Conservation (phyloP, 768 basidiomycete genomes). For the Epithele typhae region DNA sequence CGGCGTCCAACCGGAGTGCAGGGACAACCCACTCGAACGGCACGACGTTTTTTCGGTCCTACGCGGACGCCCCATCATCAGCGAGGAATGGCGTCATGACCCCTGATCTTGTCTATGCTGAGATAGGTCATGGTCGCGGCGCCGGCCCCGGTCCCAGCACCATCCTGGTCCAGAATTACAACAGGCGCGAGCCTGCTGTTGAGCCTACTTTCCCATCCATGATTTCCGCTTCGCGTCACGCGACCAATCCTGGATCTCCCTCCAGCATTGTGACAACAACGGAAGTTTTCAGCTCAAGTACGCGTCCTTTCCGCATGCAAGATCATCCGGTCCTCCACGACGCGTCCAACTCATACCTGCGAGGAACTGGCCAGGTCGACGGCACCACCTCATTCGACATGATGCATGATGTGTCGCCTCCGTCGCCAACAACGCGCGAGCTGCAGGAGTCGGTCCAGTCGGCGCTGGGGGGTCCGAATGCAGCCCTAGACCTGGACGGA, state of each 20-base stretch:
- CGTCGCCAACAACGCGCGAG: conserved; percentile 34
- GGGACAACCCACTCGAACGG: conserved; percentile 52
- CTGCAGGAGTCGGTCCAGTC: conserved; percentile 38
- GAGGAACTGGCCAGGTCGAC: conserved; percentile 7
- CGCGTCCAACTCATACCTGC: conserved; percentile 20
- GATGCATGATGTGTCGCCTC: conserved; percentile 14
- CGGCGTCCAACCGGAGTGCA: conserved; percentile 50
- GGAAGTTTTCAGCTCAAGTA: conserved; percentile 7
- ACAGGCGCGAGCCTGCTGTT: conserved; percentile 1
- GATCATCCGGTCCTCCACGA: conserved; percentile 18
- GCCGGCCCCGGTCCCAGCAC: conserved; percentile 24
- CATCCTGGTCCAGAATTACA: conserved; percentile 8
- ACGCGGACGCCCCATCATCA: conserved; percentile 39
- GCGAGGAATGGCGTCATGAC: conserved; percentile 50
- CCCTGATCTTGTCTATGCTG: conserved; percentile 71
- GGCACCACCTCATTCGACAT: conserved; percentile 9
- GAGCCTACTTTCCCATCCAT: conserved; percentile 4
- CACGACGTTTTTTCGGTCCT: conserved; percentile 58
- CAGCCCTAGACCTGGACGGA: conserved; percentile 28
- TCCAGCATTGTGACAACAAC: conserved; percentile 7
- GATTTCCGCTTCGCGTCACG: conserved; percentile 6
- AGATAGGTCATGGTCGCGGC: conserved; percentile 72
- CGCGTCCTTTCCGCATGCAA: conserved; percentile 4
- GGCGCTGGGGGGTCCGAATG: conserved; percentile 21
- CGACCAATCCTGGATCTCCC: neutral